Conservation (phyloP, 1,284 basidiomycete genomes). For the Pseudomicrostroma phylloplanum region DNA sequence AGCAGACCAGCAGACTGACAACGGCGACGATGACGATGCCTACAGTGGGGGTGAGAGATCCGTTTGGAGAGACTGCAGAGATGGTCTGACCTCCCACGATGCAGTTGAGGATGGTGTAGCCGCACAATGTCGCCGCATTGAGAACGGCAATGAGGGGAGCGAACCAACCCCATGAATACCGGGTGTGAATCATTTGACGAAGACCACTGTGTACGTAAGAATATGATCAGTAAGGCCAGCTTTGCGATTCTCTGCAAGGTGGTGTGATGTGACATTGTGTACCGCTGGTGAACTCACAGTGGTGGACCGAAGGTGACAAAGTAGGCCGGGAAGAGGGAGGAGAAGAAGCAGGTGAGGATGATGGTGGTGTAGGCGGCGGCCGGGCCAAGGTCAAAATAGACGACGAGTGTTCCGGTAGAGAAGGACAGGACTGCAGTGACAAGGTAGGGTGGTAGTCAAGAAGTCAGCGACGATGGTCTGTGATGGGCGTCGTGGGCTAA, state of each 20-base stretch:
- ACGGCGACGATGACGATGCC: conserved; percentile 80
- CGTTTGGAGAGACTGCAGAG: conserved; percentile 48
- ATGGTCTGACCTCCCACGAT: conserved; percentile 53
- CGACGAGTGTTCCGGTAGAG: conserved; percentile 60
- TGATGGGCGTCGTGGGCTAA: conserved; percentile 25
- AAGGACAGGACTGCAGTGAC: conserved; percentile 52
- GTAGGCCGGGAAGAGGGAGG: conserved; percentile 55
- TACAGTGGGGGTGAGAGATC: conserved; percentile 55
- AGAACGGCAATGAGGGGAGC: conserved; percentile 10
- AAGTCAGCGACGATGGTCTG: conserved; percentile 5
- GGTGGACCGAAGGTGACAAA: conserved; percentile 15
- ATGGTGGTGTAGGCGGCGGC: conserved; percentile 39
- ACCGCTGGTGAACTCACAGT: neutral
- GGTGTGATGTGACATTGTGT: too few species aligned
- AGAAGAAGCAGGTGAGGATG: conserved; percentile 21
- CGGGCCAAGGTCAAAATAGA: conserved; percentile 58
- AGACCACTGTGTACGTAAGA: conserved; percentile 52
- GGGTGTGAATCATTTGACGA: conserved; percentile 58
- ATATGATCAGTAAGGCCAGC: too few species aligned
- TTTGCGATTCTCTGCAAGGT: too few species aligned
- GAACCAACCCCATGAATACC: conserved; percentile 59
- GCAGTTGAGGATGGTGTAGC: conserved; percentile 61
- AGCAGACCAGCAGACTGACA: conserved; percentile 70
- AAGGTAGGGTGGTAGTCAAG: conserved; percentile 12
- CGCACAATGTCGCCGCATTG: conserved; percentile 29